Base-by-base conservation (phyloP, 2,329 filamentous ascomycete species). In the Proliferodiscus dingleyae region DNA sequence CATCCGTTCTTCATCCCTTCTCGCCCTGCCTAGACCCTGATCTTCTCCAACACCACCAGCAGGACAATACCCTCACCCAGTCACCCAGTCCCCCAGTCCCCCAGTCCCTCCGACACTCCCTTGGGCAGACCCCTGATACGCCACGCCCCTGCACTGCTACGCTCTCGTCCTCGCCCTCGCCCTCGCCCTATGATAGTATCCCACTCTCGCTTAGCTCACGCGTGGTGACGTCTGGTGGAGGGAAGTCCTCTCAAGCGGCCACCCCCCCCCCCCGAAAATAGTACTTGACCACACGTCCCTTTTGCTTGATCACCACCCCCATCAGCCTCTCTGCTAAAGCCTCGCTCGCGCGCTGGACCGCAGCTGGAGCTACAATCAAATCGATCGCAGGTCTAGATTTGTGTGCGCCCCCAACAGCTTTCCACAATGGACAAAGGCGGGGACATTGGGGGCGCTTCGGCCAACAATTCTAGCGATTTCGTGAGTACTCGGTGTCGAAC, bases 391-490 rank as follows among this genome's bases (percentile, higher is more conserved):
- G n/a, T n/a, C n/a, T n/a, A n/a, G n/a, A n/a, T n/a, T n/a, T n/a
- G n/a, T n/a, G n/a, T n/a, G n/a, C n/a, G n/a, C n/a, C n/a, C 29
- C 16, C 29, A 32, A 32, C 15, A 21, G 18, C n/a, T 29, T 39
- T n/a, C n/a, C 32, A 52, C 28, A 11, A 64, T 64, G 62, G 61
- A 65, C 16, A 64, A 64, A 49, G 50, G 53, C 42, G 54, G 52
- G 37, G 60, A 64, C 45, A 55, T 57, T 53, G 56, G 51, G 15
- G 58, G 54, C 36, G 49, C 57, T 36, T 55, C 62, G 40, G 73
- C 80, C 63, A 93, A 87, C 69, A 95, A 88, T 72, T 94, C 89
- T 52, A 95, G 89, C 76, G 89, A 95, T 73, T 95, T 95, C 78
- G 89, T 95, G 74, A 75, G 87, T 85, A 47, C 11, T 50, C 30